A percentile compares a stretch with the other conserved stretches of the same genome.
phyloP scores from a whole-genome alignment of 2,329 filamentous ascomycete species.

The Paracoccidioides brasiliensis region DNA sequence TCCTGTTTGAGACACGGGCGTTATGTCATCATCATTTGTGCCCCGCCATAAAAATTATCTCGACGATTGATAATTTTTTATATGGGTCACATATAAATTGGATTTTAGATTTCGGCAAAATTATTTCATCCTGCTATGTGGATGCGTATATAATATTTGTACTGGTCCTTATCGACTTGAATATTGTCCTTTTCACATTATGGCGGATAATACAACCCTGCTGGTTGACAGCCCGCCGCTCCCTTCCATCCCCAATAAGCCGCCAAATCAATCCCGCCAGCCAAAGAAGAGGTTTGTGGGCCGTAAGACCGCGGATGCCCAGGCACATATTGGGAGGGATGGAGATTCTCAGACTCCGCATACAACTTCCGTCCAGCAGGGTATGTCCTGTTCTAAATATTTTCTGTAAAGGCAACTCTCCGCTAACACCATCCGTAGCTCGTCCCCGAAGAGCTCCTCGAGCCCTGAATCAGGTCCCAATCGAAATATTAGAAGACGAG shows the following conservation, averaged over 20 bases:
- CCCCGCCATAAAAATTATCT: not conserved
- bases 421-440: conserved; percentile 42
- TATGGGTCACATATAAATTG: not conserved
- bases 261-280: conserved; percentile 38
- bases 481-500: conserved; percentile 70
- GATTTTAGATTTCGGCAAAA: not conserved
- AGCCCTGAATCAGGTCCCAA: conserved; percentile 80
- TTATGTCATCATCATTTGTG: not conserved
- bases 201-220: not conserved
- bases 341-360: conserved; percentile 36
- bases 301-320: conserved; percentile 51
- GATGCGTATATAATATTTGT: not conserved
- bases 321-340: conserved; percentile 39
- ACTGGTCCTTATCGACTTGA: not conserved
- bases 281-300: conserved; percentile 92
- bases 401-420: not conserved
- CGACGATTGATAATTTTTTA: not conserved
- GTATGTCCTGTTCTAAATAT: conserved; percentile 16
- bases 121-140: not conserved
- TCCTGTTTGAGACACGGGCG: not conserved
- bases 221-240: not conserved
- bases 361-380: conserved; percentile 34
- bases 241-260: not conserved
- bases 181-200: not conserved
- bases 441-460: conserved; percentile 60